Conservation (phyloP, 2,329 filamentous ascomycete genomes). For the Didymellaceae sp. region DNA sequence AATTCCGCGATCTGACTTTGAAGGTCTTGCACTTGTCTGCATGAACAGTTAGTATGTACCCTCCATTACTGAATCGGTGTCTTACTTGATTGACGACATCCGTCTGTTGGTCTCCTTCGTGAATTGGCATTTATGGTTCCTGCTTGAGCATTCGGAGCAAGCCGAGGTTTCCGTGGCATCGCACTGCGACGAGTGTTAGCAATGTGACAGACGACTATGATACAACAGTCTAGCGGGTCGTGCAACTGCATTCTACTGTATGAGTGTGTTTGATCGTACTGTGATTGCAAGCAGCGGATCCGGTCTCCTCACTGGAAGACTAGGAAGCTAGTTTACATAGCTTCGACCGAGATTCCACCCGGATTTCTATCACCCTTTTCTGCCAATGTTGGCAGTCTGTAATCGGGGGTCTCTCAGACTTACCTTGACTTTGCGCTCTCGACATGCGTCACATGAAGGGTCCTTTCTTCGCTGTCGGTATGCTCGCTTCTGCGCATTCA, state of each 20-base stretch:
- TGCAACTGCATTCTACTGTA: too few species aligned
- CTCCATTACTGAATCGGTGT: neutral
- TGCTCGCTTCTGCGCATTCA: constrained; percentile 84
- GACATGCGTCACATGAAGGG: constrained; percentile 95
- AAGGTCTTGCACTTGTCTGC: constrained; percentile 87
- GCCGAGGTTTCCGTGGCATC: constrained; percentile 96
- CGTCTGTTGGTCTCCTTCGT: constrained; percentile 98
- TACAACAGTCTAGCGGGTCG: too few species aligned
- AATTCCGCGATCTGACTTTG: constrained; percentile 87
- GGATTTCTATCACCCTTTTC: too few species aligned
- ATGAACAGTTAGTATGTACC: constrained; percentile 18
- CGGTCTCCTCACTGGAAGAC: too few species aligned
- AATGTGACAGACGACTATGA: neutral
- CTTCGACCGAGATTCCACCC: neutral
- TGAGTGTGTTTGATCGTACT: too few species aligned
- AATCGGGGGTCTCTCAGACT: too few species aligned
- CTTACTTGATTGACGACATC: constrained; percentile 96
- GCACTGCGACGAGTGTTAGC: constrained; percentile 62
- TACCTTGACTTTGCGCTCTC: constrained; percentile 77
- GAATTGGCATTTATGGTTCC: constrained; percentile 97
- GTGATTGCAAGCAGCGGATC: too few species aligned
- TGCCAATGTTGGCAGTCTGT: too few species aligned
- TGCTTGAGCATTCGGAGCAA: constrained; percentile 95
- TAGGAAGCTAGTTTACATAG: too few species aligned
- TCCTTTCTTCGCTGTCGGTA: constrained; percentile 96